Conservation (phyloP, 2,329 filamentous ascomycete species). For the Didymella arachidicola region DNA sequence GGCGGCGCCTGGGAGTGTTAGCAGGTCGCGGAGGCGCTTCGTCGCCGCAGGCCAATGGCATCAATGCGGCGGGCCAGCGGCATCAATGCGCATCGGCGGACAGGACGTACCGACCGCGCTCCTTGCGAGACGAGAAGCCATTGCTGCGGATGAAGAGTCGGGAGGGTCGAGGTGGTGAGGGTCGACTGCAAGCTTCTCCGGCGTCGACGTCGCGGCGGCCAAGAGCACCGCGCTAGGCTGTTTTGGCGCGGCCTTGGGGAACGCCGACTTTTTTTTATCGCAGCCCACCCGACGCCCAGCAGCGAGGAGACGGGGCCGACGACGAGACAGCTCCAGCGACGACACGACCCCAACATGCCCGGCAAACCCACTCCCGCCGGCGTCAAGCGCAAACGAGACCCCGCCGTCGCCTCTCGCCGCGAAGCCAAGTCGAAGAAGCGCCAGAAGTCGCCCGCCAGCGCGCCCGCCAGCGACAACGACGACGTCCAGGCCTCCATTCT, state of each 20-base stretch:
- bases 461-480: slow-evolving; percentile 52
- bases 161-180: slow-evolving; percentile 41
- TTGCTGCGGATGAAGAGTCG: slow-evolving; percentile 66
- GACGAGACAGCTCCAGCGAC: not conserved
- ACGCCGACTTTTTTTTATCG: slow-evolving; percentile 9
- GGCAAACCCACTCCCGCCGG: slow-evolving; percentile 40
- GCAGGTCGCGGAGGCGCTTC: not conserved
- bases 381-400: slow-evolving; percentile 56
- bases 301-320: not conserved
- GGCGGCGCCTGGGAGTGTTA: slow-evolving; percentile 73
- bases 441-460: slow-evolving; percentile 40
- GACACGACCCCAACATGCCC: slow-evolving; percentile 45
- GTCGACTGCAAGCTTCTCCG: slow-evolving; percentile 26
- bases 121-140: slow-evolving; percentile 98
- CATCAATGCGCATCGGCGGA: slow-evolving; percentile 24
- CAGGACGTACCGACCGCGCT: slow-evolving; percentile 84
- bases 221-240: slow-evolving; percentile 31
- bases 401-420: slow-evolving; percentile 45
- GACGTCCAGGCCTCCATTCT: slow-evolving; percentile 72
- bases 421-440: slow-evolving; percentile 50
- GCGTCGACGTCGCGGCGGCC: slow-evolving; percentile 29
- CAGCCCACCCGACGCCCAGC: not conserved
- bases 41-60: slow-evolving; percentile 51
- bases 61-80: slow-evolving; percentile 14
- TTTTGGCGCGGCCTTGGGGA: not conserved